Evolutionary conservation across 2,329 filamentous ascomycete species (phyloP), one percentile per base, ranked within the genome.

Genomic region (Fusarium sp.): DNA sequence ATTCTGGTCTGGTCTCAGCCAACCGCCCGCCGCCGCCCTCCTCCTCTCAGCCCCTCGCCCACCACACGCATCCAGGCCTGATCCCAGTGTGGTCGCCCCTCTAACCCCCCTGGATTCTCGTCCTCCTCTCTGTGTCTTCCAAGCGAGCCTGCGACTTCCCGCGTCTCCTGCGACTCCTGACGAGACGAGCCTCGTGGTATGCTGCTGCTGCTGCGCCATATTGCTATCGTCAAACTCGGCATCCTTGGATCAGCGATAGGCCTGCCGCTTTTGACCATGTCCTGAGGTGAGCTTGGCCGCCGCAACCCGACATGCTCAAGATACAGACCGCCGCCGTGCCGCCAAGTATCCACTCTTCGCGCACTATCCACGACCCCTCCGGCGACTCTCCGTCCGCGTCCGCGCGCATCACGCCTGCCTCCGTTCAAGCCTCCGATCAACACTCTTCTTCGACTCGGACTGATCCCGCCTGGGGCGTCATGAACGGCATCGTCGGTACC

Each of bases 401-500:
- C 72, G 74, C 77, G 76, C 75, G 76, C 73, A 78, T 77, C 76
- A 76, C 71, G 66, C 71, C 72, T 69, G 70, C 77, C 64, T 75
- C 76, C 68, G 68, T 75, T 65, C 71, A 77, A 74, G 73, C 71
- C 64, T 78, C 77, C 73, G 73, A 76, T 64, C 68, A 71, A 72
- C 70, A 74, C 64, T 54, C 68, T 66, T 72, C 76, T 48, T 75
- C 73, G 64, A 72, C 76, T 68, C 77, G 77, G 71, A 71, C 70
- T 71, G 76, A 79, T 75, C 76, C 76, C 76, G 66, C 76, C 68
- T 76, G 76, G 77, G 75, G 70, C 74, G 67, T 77, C 73, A 92
- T 92, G 90, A 92, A 92, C 82, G 89, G 89, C 74, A 85, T 91
- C 74, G 85, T 89, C 78, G 88, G 88, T 72, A 87, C 88, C 74